Conservation (phyloP, 2,329 filamentous ascomycete genomes). For the Exophiala bonariae region DNA sequence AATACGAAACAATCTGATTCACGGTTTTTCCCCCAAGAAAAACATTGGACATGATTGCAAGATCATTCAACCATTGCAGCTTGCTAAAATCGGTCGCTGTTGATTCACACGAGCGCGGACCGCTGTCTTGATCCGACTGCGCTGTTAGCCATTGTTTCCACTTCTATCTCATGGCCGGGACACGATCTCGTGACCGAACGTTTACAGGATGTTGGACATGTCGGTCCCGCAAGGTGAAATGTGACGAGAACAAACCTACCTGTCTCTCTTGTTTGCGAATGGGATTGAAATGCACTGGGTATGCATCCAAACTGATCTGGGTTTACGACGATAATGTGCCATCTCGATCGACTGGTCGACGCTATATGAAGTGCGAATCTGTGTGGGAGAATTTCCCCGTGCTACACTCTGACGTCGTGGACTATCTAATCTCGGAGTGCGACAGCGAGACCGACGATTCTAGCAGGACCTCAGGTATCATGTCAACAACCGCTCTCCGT, state of each 20-base stretch:
- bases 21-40: no score
- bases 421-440: constrained; percentile 9
- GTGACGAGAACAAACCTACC: not conserved
- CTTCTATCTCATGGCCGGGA: no score
- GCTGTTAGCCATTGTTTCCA: no score
- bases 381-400: constrained; percentile 2
- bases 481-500: not conserved
- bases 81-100: no score
- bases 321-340: not conserved
- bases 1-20: no score
- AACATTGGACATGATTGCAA: no score
- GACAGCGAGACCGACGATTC: constrained; percentile 1
- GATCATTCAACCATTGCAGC: no score
- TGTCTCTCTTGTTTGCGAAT: not conserved
- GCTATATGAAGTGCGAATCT: not conserved
- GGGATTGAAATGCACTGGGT: not conserved
- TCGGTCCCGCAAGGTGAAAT: constrained; percentile 5
- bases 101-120: no score
- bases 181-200: no score
- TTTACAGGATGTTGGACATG: constrained; percentile 3
- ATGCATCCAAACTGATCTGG: constrained; percentile 3
- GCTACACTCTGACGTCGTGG: constrained; percentile 6
- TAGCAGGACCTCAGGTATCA: not conserved
- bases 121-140: no score
- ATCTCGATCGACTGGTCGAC: constrained; percentile 1